phyloP scores from a whole-genome alignment of 768 basidiomycete species.

The Zangia roseola region DNA sequence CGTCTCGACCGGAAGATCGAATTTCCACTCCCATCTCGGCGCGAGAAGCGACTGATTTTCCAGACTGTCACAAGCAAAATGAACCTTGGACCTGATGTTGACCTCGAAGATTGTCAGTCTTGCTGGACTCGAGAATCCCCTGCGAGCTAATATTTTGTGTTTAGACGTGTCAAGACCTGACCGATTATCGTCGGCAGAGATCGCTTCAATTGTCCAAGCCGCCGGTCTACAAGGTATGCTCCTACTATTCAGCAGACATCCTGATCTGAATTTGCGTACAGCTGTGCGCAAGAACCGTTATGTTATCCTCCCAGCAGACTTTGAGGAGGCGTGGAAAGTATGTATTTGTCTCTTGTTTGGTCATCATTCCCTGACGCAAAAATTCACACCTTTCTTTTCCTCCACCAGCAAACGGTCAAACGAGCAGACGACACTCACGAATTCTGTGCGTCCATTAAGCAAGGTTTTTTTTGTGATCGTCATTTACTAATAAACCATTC shows the following conservation, averaged over 20 bases:
- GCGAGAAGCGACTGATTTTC: slow-evolving; percentile 97
- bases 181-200: slow-evolving; percentile 92
- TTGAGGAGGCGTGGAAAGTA: slow-evolving; percentile 99
- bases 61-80: slow-evolving; percentile 97
- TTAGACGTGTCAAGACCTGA: slow-evolving; percentile 96
- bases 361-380: slow-evolving; percentile 29
- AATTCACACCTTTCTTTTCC: slow-evolving; percentile 33
- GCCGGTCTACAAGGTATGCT: slow-evolving; percentile 88
- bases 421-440: slow-evolving; percentile 94
- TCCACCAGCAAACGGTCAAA: slow-evolving; percentile 90
- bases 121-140: slow-evolving; percentile 1
- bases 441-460: slow-evolving; percentile 68
- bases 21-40: slow-evolving; percentile 90
- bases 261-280: slow-evolving; percentile 9
- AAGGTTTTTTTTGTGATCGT: background rate
- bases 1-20: slow-evolving; percentile 98
- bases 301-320: slow-evolving; percentile 93
- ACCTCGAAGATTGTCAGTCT: slow-evolving; percentile 92
- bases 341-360: slow-evolving; percentile 57
- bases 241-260: background rate
- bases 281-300: slow-evolving; percentile 99
- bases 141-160: slow-evolving; percentile 6
- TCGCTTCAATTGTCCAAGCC: slow-evolving; percentile 92
- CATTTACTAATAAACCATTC: slow-evolving; percentile 4
- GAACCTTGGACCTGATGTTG: slow-evolving; percentile 97